phyloP scores from a whole-genome alignment of 305 asterid species.

The Fraxinus sp. region DNA sequence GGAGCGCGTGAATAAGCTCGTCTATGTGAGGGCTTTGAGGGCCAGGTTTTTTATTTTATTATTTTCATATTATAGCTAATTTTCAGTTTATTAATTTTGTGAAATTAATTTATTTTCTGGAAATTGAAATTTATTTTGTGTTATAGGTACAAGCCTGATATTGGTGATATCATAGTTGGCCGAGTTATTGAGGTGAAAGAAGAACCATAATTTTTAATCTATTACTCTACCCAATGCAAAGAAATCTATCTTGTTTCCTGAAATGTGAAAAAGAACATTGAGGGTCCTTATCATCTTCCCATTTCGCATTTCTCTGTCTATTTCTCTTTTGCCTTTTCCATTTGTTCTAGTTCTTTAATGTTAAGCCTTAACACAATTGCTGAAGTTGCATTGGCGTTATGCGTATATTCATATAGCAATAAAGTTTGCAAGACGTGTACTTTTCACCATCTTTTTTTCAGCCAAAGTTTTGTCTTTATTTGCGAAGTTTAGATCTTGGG shows the following conservation, averaged over 20 bases:
- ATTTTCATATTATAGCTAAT: not conserved
- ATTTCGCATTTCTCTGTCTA: not conserved
- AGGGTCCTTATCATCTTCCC: not conserved
- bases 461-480: not conserved
- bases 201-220: not conserved
- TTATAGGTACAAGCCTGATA: conserved; percentile 85
- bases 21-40: conserved; percentile 72
- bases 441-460: not conserved
- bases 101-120: not conserved
- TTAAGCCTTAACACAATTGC: not conserved
- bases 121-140: not conserved
- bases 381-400: not conserved
- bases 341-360: not conserved
- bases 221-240: not conserved
- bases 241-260: not conserved
- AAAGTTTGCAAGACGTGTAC: not conserved
- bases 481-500: not conserved
- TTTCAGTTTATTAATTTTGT: not conserved
- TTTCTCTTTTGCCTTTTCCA: not conserved
- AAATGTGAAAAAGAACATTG: not conserved
- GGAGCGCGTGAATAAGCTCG: conserved; percentile 90
- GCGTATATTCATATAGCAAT: not conserved
- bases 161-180: conserved; percentile 84
- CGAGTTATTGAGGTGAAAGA: conserved; percentile 77
- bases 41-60: conserved; percentile 56